Base-by-base conservation (phyloP, 352 stramenopile species). In the Phytophthora europaea region DNA sequence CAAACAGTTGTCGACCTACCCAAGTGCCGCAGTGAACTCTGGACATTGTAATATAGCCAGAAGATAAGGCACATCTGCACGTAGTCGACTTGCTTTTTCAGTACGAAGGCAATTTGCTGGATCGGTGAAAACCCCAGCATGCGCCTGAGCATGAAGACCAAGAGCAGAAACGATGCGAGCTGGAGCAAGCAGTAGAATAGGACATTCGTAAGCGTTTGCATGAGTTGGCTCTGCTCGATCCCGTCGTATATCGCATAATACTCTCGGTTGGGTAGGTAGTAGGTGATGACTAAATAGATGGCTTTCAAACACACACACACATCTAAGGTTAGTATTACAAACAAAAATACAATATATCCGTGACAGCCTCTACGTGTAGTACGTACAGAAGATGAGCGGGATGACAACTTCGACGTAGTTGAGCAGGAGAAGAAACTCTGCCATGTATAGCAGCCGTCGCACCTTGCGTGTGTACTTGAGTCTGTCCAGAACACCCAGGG, bases 181-280 rank as follows among this genome's bases (percentile, higher is more conserved):
- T 85, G 75, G 1, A 87, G 54, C 4, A 47, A 51, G 18, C 68
- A 71, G 65, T 87, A 85, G 5, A 83, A 59, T 10, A 85, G 28
- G 18, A 88, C 61, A 53, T 78, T 82, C 9, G 38, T 23, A 16
- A 86, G 38, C 1, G 69, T 82, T 9, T 73, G 23, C 0, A 58
- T 36, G 4, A 88, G 34, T 12, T 75, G 4, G 28, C n/a, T 6
- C 0, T 31, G 16, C 13, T 65, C 33, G 36, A 83, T 72, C 15
- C 63, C 61, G 1, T 57, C 28, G 15, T 80, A 26, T 47, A 71
- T 65, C 13, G 64, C 47, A 65, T 85, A 86, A 56, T 72, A 83
- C 6, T 69, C 20, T 12, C 65, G 69, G 51, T 85, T 86, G 13
- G 78, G 79, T n/a, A 83, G 31, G 7, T 78, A 65, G 31, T 70